Percentiles rank a stretch among this genome's conserved stretches.
These are phyloP conservation scores for Diplodia mutila DNA, from an alignment of 2,329 filamentous ascomycete species.

Conservation along the genomic window DNA sequence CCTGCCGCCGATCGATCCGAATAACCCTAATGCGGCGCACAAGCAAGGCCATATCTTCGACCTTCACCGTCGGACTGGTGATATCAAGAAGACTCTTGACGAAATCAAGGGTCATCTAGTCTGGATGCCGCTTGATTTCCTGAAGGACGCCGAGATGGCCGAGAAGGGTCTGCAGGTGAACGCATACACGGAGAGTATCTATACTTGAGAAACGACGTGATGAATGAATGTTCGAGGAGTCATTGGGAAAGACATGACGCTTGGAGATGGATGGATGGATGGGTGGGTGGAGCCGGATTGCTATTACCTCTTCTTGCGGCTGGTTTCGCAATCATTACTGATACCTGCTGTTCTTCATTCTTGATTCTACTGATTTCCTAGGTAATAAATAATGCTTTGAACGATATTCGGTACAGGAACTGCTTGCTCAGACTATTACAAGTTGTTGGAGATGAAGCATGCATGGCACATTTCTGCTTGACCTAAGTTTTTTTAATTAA, in stretches of 20 bases:
- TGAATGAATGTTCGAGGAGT: neutral
- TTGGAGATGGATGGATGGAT: neutral
- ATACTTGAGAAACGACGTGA: conserved; percentile 57
- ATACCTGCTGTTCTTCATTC: conserved; percentile 2
- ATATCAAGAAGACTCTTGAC: conserved; percentile 75
- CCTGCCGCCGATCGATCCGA: conserved; percentile 54
- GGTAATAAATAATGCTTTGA: neutral
- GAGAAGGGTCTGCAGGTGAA: conserved; percentile 88
- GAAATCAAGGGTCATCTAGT: conserved; percentile 86
- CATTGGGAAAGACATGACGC: no score
- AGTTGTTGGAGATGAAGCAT: neutral
- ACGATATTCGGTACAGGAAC: neutral
- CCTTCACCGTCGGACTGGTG: conserved; percentile 63
- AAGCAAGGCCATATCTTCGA: conserved; percentile 89
- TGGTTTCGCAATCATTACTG: neutral
- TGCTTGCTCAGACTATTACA: neutral
- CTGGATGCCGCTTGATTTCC: conserved; percentile 91
- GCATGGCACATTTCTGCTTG: neutral
- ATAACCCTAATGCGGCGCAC: conserved; percentile 61
- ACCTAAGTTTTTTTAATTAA: no score
- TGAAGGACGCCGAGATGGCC: conserved; percentile 84
- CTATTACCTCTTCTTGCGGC: neutral
- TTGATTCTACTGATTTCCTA: neutral
- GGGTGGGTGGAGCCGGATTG: neutral
- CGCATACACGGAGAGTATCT: conserved; percentile 82